phyloP scores from a whole-genome alignment of 2,329 filamentous ascomycete species.

The Botrytis porri region DNA sequence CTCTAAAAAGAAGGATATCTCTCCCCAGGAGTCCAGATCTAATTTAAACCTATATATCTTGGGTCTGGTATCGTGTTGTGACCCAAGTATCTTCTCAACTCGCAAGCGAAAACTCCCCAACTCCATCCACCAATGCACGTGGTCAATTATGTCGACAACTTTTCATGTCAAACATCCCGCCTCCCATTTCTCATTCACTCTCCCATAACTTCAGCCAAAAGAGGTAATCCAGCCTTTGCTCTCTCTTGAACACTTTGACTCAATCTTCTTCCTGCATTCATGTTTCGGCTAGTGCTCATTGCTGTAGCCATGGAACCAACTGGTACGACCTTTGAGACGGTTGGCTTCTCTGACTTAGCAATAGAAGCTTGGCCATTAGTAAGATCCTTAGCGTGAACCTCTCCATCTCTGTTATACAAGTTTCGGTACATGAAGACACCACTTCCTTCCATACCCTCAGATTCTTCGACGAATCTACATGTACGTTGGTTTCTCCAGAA shows the following conservation, averaged over 20 bases:
- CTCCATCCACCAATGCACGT: conserved; percentile 3
- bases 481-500: conserved; percentile 38
- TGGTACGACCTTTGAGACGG: neutral
- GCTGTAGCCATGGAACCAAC: conserved; percentile 31
- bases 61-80: neutral
- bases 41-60: neutral
- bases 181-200: neutral
- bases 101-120: conserved; percentile 5
- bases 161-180: neutral
- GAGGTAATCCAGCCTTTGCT: conserved; percentile 30
- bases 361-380: conserved; percentile 11
- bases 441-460: conserved; percentile 35
- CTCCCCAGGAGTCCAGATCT: neutral
- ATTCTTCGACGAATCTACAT: conserved; percentile 40
- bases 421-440: conserved; percentile 39
- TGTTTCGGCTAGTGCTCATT: conserved; percentile 31
- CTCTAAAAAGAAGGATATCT: conserved; percentile 6
- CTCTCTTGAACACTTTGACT: conserved; percentile 33
- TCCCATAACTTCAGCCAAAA: conserved; percentile 30
- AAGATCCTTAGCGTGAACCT: conserved; percentile 30
- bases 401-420: conserved; percentile 32
- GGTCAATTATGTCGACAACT: neutral
- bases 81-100: neutral
- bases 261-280: conserved; percentile 33
- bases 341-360: conserved; percentile 20